Conservation (phyloP, 768 basidiomycete genomes). For the Macrolepiota fuliginosa region DNA sequence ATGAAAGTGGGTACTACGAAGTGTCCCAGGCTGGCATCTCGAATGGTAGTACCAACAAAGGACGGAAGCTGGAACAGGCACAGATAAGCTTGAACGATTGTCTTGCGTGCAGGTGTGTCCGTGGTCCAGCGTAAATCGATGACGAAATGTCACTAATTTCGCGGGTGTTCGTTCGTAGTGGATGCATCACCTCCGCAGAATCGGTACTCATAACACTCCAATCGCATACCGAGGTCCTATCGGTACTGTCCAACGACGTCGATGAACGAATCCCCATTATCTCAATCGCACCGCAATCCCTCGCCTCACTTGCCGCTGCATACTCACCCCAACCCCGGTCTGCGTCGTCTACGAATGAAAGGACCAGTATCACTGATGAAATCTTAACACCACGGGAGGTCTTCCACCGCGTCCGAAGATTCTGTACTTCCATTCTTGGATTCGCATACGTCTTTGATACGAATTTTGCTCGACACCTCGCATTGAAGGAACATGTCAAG, state of each 20-base stretch:
- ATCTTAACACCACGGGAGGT: constrained; percentile 48
- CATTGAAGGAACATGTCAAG: constrained; percentile 73
- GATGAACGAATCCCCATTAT: constrained; percentile 59
- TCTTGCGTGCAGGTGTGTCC: constrained; percentile 88
- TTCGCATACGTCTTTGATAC: constrained; percentile 90
- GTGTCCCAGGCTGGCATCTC: constrained; percentile 34
- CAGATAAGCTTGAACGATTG: constrained; percentile 98
- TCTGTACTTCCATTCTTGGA: constrained; percentile 65
- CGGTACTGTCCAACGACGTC: constrained; percentile 62
- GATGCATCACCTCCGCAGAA: constrained; percentile 98
- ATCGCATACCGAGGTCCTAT: constrained; percentile 89
- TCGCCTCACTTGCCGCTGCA: constrained; percentile 18
- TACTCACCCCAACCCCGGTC: constrained; percentile 20
- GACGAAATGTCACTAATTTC: neutral
- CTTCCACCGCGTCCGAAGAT: constrained; percentile 68
- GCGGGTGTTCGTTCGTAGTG: constrained; percentile 42
- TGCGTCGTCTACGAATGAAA: neutral
- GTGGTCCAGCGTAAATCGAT: neutral
- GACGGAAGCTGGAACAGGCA: constrained; percentile 82
- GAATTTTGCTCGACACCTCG: constrained; percentile 88
- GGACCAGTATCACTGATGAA: neutral
- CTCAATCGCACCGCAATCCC: constrained; percentile 54
- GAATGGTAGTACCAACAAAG: constrained; percentile 5
- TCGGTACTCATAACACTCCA: constrained; percentile 95
- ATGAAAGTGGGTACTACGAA: constrained; percentile 88